phyloP scores from a whole-genome alignment of 2,329 filamentous ascomycete genomes.

The Ophiocordyceps camponoti-rufipedis region DNA sequence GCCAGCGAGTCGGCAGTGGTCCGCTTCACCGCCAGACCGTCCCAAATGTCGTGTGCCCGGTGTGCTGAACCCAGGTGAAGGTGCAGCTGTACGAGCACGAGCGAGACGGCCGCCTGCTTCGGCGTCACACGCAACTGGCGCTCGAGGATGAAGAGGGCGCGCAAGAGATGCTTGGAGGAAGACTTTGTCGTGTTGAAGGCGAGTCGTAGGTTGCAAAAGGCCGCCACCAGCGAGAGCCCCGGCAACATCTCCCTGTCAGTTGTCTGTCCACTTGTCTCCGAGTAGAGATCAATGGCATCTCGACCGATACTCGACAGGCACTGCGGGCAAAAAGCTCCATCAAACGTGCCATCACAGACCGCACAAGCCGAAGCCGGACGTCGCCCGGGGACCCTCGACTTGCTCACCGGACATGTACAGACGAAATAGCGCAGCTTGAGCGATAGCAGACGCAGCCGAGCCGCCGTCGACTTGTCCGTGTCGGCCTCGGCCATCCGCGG shows the following conservation, averaged over 20 bases:
- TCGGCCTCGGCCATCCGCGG: slow-evolving; percentile 12
- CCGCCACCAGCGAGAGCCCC: slow-evolving; percentile 16
- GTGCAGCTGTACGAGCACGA: slow-evolving; percentile 33
- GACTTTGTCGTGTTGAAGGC: slow-evolving; percentile 6
- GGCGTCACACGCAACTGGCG: slow-evolving; percentile 25
- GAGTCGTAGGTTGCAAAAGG: slow-evolving; percentile 15
- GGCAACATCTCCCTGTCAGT: slow-evolving; percentile 8
- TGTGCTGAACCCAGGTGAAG: slow-evolving; percentile 30
- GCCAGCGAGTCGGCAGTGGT: slow-evolving; percentile 38
- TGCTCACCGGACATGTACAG: slow-evolving; percentile 17
- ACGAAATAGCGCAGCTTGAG: slow-evolving; percentile 26
- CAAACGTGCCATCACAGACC: slow-evolving; percentile 7
- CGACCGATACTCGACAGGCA: slow-evolving; percentile 9
- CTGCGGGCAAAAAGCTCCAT: slow-evolving; percentile 4
- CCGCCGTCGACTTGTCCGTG: slow-evolving; percentile 7
- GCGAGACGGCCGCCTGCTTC: slow-evolving; percentile 25
- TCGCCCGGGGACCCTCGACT: slow-evolving; percentile 5
- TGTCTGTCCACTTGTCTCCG: slow-evolving; percentile 1
- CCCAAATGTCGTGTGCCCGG: slow-evolving; percentile 28
- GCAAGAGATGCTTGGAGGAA: slow-evolving; percentile 19
- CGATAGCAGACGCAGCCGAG: slow-evolving; percentile 15
- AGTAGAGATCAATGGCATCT: slow-evolving; percentile 6
- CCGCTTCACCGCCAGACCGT: slow-evolving; percentile 33
- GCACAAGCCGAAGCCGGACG: slow-evolving; percentile 8
- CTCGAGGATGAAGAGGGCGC: slow-evolving; percentile 30